These are phyloP conservation scores for Camillea tinctor DNA, from an alignment of 2,329 filamentous ascomycete species.

Conservation along the genomic window DNA sequence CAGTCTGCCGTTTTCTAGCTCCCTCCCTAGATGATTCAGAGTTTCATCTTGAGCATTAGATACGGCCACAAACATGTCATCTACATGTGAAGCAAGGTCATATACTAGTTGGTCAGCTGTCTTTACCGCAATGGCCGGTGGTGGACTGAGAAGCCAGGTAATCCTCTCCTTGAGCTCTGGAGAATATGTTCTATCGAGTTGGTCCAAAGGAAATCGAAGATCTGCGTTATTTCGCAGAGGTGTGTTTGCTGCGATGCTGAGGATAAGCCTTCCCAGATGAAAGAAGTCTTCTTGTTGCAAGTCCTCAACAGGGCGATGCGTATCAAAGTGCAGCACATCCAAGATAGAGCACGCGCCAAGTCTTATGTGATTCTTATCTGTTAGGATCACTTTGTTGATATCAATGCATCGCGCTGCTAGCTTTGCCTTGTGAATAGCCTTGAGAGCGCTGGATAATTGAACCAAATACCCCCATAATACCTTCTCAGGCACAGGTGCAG, in stretches of 20 bases:
- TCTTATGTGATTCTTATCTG: slow-evolving; percentile 84
- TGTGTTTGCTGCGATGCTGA: slow-evolving; percentile 77
- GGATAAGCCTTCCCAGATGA: slow-evolving; percentile 78
- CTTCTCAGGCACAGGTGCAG: slow-evolving; percentile 61
- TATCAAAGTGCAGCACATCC: slow-evolving; percentile 84
- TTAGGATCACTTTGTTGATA: slow-evolving; percentile 83
- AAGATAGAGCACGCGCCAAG: slow-evolving; percentile 85
- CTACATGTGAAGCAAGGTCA: slow-evolving; percentile 75
- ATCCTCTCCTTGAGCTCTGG: slow-evolving; percentile 76
- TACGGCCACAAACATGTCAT: slow-evolving; percentile 71
- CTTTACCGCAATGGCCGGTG: slow-evolving; percentile 57
- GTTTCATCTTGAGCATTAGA: slow-evolving; percentile 79
- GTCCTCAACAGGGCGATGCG: slow-evolving; percentile 65
- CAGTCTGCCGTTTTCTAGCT: slow-evolving; percentile 86
- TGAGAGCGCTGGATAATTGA: slow-evolving; percentile 85
- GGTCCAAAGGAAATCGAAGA: slow-evolving; percentile 69
- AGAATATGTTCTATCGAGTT: slow-evolving; percentile 74
- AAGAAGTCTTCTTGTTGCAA: slow-evolving; percentile 85
- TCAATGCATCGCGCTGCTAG: slow-evolving; percentile 86
- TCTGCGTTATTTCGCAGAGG: slow-evolving; percentile 55
- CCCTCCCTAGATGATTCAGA: slow-evolving; percentile 68
- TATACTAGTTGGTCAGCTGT: slow-evolving; percentile 76
- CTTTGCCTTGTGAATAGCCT: slow-evolving; percentile 76
- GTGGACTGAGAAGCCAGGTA: slow-evolving; percentile 73
- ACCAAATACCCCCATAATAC: slow-evolving; percentile 89